phyloP scores from a whole-genome alignment of 1,139 yeast species.

The Scheffersomyces lignicola region DNA sequence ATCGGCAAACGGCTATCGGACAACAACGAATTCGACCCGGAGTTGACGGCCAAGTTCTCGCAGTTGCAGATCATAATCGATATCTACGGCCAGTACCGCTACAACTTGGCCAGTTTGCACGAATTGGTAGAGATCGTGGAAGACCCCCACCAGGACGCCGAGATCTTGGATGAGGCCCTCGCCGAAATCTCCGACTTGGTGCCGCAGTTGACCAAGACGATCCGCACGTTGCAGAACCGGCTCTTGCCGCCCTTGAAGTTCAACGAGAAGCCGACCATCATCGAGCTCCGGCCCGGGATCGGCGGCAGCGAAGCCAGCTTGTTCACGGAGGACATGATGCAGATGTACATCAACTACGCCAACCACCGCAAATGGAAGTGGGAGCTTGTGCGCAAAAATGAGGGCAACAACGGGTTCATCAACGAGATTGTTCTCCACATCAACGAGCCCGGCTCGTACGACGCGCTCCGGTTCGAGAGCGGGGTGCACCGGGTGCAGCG shows the following conservation, averaged over 20 bases:
- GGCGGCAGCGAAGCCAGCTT: conserved; percentile 95
- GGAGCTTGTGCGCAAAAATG: conserved; percentile 59
- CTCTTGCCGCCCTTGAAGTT: conserved; percentile 78
- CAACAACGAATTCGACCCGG: conserved; percentile 44
- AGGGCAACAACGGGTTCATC: conserved; percentile 60
- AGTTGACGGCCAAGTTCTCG: conserved; percentile 57
- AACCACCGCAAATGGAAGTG: conserved; percentile 65
- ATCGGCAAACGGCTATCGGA: conserved; percentile 26
- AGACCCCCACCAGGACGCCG: conserved; percentile 19
- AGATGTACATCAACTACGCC: conserved; percentile 80
- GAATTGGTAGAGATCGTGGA: conserved; percentile 35
- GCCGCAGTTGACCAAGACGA: conserved; percentile 36
- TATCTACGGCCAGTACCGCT: conserved; percentile 34
- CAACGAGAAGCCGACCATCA: conserved; percentile 72
- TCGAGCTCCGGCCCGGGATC: conserved; percentile 92
- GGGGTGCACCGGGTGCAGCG: conserved; percentile 98
- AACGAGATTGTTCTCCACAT: conserved; percentile 77
- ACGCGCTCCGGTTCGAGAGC: conserved; percentile 74
- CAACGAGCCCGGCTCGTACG: conserved; percentile 76
- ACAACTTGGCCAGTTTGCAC: conserved; percentile 32
- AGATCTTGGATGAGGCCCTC: conserved; percentile 21
- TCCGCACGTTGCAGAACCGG: conserved; percentile 50
- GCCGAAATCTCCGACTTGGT: conserved; percentile 31
- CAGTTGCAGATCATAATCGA: conserved; percentile 38
- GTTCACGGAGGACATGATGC: conserved; percentile 75